phyloP scores from a whole-genome alignment of 2,329 filamentous ascomycete species.

The Diaporthe citrichinensis region DNA sequence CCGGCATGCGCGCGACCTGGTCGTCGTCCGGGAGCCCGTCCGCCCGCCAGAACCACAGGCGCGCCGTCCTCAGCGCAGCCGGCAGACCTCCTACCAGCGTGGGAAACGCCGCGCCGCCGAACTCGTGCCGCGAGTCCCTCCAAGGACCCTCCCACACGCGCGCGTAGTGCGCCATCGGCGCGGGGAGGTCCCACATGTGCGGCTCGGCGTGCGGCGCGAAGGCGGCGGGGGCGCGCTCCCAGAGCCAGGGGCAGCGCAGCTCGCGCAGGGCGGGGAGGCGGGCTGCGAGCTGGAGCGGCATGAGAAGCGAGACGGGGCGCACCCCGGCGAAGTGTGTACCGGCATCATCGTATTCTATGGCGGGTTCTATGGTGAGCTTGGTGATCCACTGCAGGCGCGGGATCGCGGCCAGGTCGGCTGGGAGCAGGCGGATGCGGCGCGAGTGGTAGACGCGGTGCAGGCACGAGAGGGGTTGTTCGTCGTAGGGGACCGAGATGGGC shows the following conservation, averaged over 20 bases:
- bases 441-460: slow-evolving; percentile 17
- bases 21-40: neutral
- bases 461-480: neutral
- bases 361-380: neutral
- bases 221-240: slow-evolving; percentile 44
- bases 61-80: slow-evolving; percentile 27
- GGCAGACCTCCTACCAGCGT: slow-evolving; percentile 41
- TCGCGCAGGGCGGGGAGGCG: slow-evolving; percentile 44
- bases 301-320: slow-evolving; percentile 45
- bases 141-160: slow-evolving; percentile 47
- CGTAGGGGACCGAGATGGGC: neutral
- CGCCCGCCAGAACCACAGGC: slow-evolving; percentile 31
- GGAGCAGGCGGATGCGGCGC: slow-evolving; percentile 4
- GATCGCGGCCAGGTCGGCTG: neutral
- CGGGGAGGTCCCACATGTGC: neutral
- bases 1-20: slow-evolving; percentile 15
- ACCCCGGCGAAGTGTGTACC: neutral
- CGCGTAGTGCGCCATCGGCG: slow-evolving; percentile 38
- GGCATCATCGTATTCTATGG: neutral
- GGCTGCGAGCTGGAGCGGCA: slow-evolving; percentile 45
- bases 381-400: neutral
- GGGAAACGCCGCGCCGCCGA: slow-evolving; percentile 42
- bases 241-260: slow-evolving; percentile 45
- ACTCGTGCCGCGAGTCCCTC: slow-evolving; percentile 47
- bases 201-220: slow-evolving; percentile 32